These are phyloP conservation scores for Geotrichum klebahnii DNA, from an alignment of 1,139 yeast species.

Conservation along the genomic window DNA sequence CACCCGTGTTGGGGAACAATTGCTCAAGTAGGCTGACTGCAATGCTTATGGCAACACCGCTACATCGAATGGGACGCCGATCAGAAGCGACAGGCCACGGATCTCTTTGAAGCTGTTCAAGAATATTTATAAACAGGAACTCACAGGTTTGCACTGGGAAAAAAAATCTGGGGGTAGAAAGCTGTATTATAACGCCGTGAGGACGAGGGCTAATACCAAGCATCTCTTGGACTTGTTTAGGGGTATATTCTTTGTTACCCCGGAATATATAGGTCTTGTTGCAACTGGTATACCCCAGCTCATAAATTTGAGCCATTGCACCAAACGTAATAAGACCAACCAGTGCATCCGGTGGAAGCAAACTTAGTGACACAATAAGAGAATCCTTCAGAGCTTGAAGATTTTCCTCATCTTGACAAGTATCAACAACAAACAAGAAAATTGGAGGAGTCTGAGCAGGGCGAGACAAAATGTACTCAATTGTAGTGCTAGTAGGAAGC, in stretches of 20 bases:
- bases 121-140: conserved; percentile 73
- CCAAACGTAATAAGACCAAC: conserved; percentile 92
- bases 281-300: conserved; percentile 73
- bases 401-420: conserved; percentile 93
- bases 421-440: conserved; percentile 82
- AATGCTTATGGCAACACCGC: conserved; percentile 87
- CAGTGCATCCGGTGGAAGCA: conserved; percentile 89
- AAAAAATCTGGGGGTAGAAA: conserved; percentile 58
- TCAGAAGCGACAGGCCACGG: conserved; percentile 92
- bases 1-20: conserved; percentile 85
- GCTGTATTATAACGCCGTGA: conserved; percentile 32
- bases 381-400: conserved; percentile 85
- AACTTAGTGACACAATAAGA: conserved; percentile 70
- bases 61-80: conserved; percentile 83
- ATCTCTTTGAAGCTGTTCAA: conserved; percentile 76
- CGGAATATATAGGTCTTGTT: conserved; percentile 83
- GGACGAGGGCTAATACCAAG: conserved; percentile 50
- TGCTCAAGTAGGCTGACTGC: conserved; percentile 81
- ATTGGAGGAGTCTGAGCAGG: conserved; percentile 93
- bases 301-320: conserved; percentile 92
- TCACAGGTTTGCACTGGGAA: conserved; percentile 84
- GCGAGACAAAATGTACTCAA: conserved; percentile 83
- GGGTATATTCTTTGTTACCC: conserved; percentile 83
- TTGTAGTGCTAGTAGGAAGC: conserved; percentile 71
- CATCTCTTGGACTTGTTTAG: conserved; percentile 72